phyloP scores from a whole-genome alignment of 2,329 filamentous ascomycete genomes.

The Sporothrix variecibatus region DNA sequence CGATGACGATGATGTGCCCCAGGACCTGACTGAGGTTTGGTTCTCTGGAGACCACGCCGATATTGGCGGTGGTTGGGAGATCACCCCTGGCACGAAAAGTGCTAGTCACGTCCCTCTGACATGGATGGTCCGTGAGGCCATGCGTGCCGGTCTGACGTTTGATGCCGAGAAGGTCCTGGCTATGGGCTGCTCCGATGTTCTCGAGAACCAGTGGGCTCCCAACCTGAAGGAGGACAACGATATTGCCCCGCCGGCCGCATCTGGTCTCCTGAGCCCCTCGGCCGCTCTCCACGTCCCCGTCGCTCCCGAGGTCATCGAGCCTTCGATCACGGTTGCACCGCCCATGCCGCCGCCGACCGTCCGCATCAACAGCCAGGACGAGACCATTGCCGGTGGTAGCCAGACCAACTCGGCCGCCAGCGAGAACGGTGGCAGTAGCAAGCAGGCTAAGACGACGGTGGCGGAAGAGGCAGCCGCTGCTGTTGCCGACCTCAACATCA shows the following conservation, averaged over 20 bases:
- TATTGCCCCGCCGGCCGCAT: not conserved
- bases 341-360: slow-evolving; percentile 37
- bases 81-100: slow-evolving; percentile 57
- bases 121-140: slow-evolving; percentile 65
- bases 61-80: slow-evolving; percentile 72
- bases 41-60: slow-evolving; percentile 79
- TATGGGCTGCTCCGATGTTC: slow-evolving; percentile 59
- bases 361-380: slow-evolving; percentile 39
- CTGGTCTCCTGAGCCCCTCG: not conserved
- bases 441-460: not conserved
- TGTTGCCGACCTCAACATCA: slow-evolving; percentile 2
- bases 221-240: slow-evolving; percentile 7
- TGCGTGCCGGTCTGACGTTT: slow-evolving; percentile 67
- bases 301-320: not conserved
- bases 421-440: not conserved
- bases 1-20: slow-evolving; percentile 53
- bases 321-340: not conserved
- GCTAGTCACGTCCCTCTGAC: slow-evolving; percentile 65
- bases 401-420: slow-evolving; percentile 30
- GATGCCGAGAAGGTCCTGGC: slow-evolving; percentile 67
- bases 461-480: not conserved
- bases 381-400: slow-evolving; percentile 27
- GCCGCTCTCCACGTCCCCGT: not conserved
- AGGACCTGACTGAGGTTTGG: slow-evolving; percentile 80
- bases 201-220: slow-evolving; percentile 37